phyloP scores from a whole-genome alignment of 768 basidiomycete genomes.

The Russula sp. region DNA sequence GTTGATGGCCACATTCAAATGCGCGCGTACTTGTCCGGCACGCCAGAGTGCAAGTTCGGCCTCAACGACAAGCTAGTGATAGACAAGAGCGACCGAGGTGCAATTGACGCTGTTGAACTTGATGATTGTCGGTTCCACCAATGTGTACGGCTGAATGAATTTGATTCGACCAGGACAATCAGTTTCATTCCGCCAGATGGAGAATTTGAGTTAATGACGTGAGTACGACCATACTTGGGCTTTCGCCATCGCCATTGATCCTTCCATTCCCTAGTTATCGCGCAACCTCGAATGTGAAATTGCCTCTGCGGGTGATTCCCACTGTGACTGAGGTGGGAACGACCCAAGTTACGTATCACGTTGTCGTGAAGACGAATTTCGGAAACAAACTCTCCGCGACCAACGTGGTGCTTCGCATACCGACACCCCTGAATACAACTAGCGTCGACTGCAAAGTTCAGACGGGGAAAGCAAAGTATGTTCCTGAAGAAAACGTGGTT shows the following conservation, averaged over 20 bases:
- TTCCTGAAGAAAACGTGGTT: conserved; percentile 91
- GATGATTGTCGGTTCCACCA: conserved; percentile 99
- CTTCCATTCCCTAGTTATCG: conserved; percentile 64
- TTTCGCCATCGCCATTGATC: background rate
- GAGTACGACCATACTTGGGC: conserved; percentile 26
- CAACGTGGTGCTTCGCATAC: conserved; percentile 87
- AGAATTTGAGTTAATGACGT: conserved; percentile 98
- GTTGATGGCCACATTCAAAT: conserved; percentile 98
- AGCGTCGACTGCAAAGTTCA: conserved; percentile 87
- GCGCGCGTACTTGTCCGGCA: conserved; percentile 95
- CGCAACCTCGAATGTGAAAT: conserved; percentile 91
- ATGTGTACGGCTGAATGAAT: conserved; percentile 92
- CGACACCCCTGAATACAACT: conserved; percentile 93
- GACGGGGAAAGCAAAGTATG: conserved; percentile 94
- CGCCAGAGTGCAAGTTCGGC: conserved; percentile 98
- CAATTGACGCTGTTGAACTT: conserved; percentile 79
- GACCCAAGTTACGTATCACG: conserved; percentile 82
- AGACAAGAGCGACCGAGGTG: conserved; percentile 65
- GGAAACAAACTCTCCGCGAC: conserved; percentile 89
- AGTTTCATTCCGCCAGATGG: conserved; percentile 98
- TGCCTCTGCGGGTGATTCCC: conserved; percentile 84
- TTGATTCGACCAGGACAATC: conserved; percentile 90
- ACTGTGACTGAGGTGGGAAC: conserved; percentile 93
- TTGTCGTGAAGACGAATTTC: conserved; percentile 86
- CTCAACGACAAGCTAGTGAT: conserved; percentile 97